Conservation (phyloP, 2,329 filamentous ascomycete genomes). For the Magnaporthiopsis rhizophila region DNA sequence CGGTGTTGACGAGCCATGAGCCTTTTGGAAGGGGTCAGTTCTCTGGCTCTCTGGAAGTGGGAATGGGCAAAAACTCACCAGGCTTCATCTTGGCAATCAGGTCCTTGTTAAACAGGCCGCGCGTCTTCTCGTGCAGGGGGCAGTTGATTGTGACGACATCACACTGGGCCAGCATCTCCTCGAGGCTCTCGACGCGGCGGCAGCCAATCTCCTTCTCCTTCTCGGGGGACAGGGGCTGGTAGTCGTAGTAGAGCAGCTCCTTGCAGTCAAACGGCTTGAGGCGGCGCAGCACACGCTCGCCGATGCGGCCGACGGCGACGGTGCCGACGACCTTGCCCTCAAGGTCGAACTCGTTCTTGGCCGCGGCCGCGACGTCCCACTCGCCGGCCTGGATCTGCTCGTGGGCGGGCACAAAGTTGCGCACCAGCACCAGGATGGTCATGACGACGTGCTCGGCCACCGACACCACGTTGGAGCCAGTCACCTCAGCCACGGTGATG, state of each 20-base stretch:
- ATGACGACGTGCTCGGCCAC: slow-evolving; percentile 99
- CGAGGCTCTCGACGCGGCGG: slow-evolving; percentile 77
- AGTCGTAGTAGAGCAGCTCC: slow-evolving; percentile 98
- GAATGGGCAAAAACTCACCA: slow-evolving; percentile 40
- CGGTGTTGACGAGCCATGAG: slow-evolving; percentile 97
- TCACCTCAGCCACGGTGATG: slow-evolving; percentile 94
- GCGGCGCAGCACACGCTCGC: slow-evolving; percentile 91
- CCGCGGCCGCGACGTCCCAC: slow-evolving; percentile 91
- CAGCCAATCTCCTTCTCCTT: slow-evolving; percentile 92
- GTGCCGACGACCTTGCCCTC: slow-evolving; percentile 97
- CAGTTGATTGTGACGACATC: slow-evolving; percentile 99
- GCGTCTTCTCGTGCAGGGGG: slow-evolving; percentile 96
- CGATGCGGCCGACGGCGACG: slow-evolving; percentile 94
- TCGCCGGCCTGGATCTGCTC: slow-evolving; percentile 84
- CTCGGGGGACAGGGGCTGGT: slow-evolving; percentile 84
- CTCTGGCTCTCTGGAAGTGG: too few species aligned
- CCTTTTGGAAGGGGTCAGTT: slow-evolving; percentile 34
- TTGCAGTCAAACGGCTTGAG: slow-evolving; percentile 99
- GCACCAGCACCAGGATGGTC: slow-evolving; percentile 92
- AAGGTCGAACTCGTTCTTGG: slow-evolving; percentile 97
- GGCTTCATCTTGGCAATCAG: slow-evolving; percentile 87
- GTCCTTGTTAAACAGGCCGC: slow-evolving; percentile 96
- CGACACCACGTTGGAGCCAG: slow-evolving; percentile 95
- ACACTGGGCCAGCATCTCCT: slow-evolving; percentile 91
- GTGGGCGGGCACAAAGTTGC: slow-evolving; percentile 98